phyloP scores from a whole-genome alignment of 345 rosid species.

The Erodium maritimum region DNA sequence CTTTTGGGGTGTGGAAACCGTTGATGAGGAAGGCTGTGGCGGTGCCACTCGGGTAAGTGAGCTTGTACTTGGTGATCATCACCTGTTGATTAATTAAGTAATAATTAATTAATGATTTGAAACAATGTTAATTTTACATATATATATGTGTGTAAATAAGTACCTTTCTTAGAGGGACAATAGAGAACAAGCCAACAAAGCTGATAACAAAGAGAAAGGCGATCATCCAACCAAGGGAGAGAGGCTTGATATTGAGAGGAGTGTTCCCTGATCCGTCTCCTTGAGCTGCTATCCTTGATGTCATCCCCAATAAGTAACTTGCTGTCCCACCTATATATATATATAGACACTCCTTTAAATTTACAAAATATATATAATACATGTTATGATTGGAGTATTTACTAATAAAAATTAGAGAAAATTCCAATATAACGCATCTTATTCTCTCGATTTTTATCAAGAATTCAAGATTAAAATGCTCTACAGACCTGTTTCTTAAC shows the following conservation, averaged over 20 bases:
- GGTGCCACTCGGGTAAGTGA: slow-evolving; percentile 88
- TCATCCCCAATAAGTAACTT: slow-evolving; percentile 72
- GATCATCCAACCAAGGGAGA: slow-evolving; percentile 62
- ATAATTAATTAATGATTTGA: neutral
- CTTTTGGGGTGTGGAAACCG: slow-evolving; percentile 87
- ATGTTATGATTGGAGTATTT: too few species aligned
- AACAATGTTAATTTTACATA: too few species aligned
- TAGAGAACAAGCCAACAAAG: slow-evolving; percentile 81
- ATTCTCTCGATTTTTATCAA: too few species aligned
- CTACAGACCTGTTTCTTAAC: too few species aligned
- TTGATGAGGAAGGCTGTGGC: slow-evolving; percentile 89
- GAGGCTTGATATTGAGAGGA: slow-evolving; percentile 39
- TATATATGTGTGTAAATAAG: neutral
- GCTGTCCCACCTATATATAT: slow-evolving; percentile 63
- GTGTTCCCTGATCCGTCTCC: slow-evolving; percentile 47
- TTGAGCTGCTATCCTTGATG: slow-evolving; percentile 37
- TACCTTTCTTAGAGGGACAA: slow-evolving; percentile 72
- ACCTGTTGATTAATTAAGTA: slow-evolving; percentile 18
- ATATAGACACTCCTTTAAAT: too few species aligned
- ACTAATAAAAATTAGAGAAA: too few species aligned
- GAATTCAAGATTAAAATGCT: too few species aligned
- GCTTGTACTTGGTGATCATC: slow-evolving; percentile 70
- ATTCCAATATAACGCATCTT: too few species aligned
- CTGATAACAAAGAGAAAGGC: slow-evolving; percentile 72
- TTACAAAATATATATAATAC: too few species aligned